Evolutionary conservation across 768 basidiomycete genomes (phyloP).

Genomic region (Candolleomyces aberdarensis): DNA sequence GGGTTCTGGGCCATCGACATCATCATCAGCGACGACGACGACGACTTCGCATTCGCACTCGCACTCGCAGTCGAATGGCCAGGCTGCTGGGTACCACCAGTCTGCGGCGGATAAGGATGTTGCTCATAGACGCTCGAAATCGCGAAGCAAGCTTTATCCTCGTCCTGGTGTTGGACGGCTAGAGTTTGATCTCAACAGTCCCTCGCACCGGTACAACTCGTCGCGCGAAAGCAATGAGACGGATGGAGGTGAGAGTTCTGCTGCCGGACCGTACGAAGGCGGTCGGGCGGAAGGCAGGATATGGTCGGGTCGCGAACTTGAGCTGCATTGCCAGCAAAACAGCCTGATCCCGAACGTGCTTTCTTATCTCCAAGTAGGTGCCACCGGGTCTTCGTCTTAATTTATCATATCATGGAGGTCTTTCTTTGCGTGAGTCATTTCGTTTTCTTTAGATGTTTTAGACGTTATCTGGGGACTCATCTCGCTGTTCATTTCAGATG

Average conservation of each 20-base stretch:
- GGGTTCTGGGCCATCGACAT: slow-evolving; percentile 9
- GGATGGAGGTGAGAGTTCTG: slow-evolving; percentile 17
- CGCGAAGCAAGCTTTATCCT: slow-evolving; percentile 67
- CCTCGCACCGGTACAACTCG: slow-evolving; percentile 18
- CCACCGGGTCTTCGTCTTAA: slow-evolving; percentile 30
- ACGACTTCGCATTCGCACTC: neutral
- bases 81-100: slow-evolving; percentile 3
- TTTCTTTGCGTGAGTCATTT: slow-evolving; percentile 2
- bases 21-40: neutral
- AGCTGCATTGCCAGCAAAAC: slow-evolving; percentile 85
- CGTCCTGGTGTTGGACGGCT: slow-evolving; percentile 60
- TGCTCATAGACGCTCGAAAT: slow-evolving; percentile 59
- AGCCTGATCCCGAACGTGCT: slow-evolving; percentile 79
- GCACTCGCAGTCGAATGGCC: slow-evolving; percentile 2
- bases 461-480: too few relatives aligned
- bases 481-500: neutral
- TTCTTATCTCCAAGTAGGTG: slow-evolving; percentile 53
- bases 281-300: slow-evolving; percentile 43
- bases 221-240: slow-evolving; percentile 28
- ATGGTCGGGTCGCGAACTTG: slow-evolving; percentile 83
- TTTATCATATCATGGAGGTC: slow-evolving; percentile 1
- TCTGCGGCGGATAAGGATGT: neutral
- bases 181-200: slow-evolving; percentile 51
- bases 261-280: slow-evolving; percentile 12
- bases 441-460: neutral